Percentiles rank a stretch among this genome's conserved stretches.
These are phyloP conservation scores for Plasmopara halstedii DNA, from an alignment of 352 stramenopile species.

Conservation along the genomic window DNA sequence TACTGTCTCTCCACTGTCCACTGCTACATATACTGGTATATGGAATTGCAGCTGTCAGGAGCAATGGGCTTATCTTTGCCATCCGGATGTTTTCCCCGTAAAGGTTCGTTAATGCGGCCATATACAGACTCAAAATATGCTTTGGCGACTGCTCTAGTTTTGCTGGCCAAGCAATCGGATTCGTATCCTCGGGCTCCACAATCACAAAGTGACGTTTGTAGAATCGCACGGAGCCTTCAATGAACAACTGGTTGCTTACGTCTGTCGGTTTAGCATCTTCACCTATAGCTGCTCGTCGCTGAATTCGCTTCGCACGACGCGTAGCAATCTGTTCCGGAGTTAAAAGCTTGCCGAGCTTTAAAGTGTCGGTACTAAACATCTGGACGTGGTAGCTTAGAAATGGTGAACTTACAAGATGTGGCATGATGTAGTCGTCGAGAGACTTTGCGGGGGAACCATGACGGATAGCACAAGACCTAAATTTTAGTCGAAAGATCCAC, in stretches of 20 bases:
- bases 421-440: no score
- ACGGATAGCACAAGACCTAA: no score
- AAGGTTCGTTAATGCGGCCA: constrained; percentile 20
- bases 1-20: background rate
- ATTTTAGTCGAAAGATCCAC: no score
- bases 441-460: no score
- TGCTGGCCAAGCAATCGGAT: constrained; percentile 48
- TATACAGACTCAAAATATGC: constrained; percentile 42
- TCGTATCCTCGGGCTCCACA: constrained; percentile 31
- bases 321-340: constrained; percentile 23
- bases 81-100: constrained; percentile 24
- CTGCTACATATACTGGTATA: constrained; percentile 20
- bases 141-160: constrained; percentile 59
- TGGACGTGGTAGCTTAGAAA: constrained; percentile 5
- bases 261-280: constrained; percentile 5
- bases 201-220: constrained; percentile 58
- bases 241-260: constrained; percentile 25
- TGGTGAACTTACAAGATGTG: no score
- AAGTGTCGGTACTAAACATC: constrained; percentile 9
- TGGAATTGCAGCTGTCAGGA: constrained; percentile 45
- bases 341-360: constrained; percentile 19
- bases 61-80: constrained; percentile 35
- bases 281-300: constrained; percentile 6
- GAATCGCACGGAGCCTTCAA: constrained; percentile 48
- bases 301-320: constrained; percentile 22